Conservation (phyloP, 139 green algal genomes). For the Micractinium conductrix region DNA sequence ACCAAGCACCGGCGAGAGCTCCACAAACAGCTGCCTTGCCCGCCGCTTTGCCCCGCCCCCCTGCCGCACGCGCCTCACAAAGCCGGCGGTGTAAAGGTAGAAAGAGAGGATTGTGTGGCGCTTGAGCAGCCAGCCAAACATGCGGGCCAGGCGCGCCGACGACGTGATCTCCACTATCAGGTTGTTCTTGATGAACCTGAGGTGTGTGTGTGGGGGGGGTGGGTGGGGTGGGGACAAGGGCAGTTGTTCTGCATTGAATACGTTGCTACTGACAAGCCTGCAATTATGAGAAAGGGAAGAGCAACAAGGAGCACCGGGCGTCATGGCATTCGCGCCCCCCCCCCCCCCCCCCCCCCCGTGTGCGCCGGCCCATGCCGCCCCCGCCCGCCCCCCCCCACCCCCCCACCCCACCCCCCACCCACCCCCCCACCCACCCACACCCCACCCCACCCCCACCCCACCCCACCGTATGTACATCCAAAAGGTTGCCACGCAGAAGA, state of each 20-base stretch:
- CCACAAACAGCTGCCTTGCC: neutral
- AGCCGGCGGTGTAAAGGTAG: constrained; percentile 82
- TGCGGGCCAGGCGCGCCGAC: constrained; percentile 51
- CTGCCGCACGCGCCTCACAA: neutral
- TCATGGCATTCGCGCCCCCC: too few relatives aligned
- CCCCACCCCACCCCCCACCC: neutral
- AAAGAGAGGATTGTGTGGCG: constrained; percentile 86
- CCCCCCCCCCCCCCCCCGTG: too few relatives aligned
- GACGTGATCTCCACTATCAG: constrained; percentile 80
- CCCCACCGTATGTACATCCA: constrained; percentile 89
- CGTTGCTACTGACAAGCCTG: neutral
- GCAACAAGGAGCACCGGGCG: too few relatives aligned
- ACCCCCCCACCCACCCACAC: too few relatives aligned
- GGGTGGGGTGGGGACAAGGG: too few relatives aligned
- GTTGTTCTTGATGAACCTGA: constrained; percentile 92
- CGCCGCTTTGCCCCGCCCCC: neutral
- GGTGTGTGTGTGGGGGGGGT: too few relatives aligned
- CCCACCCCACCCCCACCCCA: neutral
- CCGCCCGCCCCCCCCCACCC: too few relatives aligned
- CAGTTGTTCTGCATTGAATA: too few relatives aligned
- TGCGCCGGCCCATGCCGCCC: too few relatives aligned
- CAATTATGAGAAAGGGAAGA: too few relatives aligned
- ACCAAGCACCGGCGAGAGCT: too few relatives aligned
- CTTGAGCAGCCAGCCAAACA: constrained; percentile 72
- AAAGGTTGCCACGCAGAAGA: constrained; percentile 90